Base-by-base conservation (phyloP, 331 rosid genomes). In the Acacia pycnantha region DNA sequence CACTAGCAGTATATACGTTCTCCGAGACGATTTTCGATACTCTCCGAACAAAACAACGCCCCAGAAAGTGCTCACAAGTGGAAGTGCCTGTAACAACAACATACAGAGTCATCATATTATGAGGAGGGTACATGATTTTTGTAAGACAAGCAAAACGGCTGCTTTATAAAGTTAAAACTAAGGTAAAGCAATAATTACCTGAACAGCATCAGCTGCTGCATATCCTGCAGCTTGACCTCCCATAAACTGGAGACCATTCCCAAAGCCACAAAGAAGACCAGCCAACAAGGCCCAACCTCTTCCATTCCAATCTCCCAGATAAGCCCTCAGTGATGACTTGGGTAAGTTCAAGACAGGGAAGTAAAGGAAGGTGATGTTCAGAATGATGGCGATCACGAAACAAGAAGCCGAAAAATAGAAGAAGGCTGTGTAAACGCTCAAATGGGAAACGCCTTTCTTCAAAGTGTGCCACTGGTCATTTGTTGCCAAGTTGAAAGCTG, bases 161-260 rank as follows among this genome's bases (percentile, higher is more conserved):
- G 33, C 33, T 31, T 31, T 31, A 31, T 31, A 31, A 2, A 31
- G 33, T 31, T 31, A 31, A 31, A 31, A 31, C 2, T 31, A 31
- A 31, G 33, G 33, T 31, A 31, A 31, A 31, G 33, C 33, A 31
- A 41, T 37, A 37, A 6, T 37, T 71, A 92, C 98, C 88, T 94
- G 98, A 62, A 93, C 98, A 19, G 98, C 94, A 89, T 94, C 97
- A 37, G 98, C 98, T 59, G 98, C 97, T 2, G 98, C 98, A 84
- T 93, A 94, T 33, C 98, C 98, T 31, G 98, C 98, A 66, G 97
- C 97, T 79, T 94, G 90, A 53, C 98, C 98, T 44, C 98, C 98
- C 98, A 94, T 94, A 64, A 94, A 93, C 68, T 94, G 97, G 66
- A 94, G 93, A 9, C 98, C 98, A 73, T 94, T 93, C 7, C 98